Evolutionary conservation across 495 filamentous ascomycete species (phyloP), one percentile per base, ranked within the genome.

Genomic region (Penicillium nucicola): DNA sequence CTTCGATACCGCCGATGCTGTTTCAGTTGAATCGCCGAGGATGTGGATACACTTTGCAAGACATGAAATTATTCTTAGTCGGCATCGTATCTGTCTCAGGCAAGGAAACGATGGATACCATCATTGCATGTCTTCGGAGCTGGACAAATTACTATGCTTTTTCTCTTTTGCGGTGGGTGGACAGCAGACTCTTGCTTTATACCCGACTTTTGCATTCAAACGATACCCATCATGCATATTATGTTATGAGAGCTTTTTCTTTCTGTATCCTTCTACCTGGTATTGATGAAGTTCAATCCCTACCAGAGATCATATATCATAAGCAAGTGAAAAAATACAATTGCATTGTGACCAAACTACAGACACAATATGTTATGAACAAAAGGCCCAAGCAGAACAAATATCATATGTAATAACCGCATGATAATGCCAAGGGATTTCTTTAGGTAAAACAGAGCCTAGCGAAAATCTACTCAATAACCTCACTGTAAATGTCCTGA

Each of bases 401-500:
- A 28, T 5, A 5, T 8, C 25, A 28, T 8, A 5, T 28, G 10
- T 28, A 5, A 8, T 28, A 9, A 28, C 10, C 25, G 25, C 20
- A 2, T 22, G 20, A 22, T n/a, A n/a, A 28, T 28, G 25, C 25
- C 10, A 28, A 28, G 7, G 2, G 5, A 22, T 32, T 28, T 18
- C 31, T 33, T 25, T 41, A 40, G 25, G 35, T 48, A 48, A 48
- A 37, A 10, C 9, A 48, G 28, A 39, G 35, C 35, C 34, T 8
- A 39, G 34, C 9, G 32, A 33, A 45, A 33, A 45, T 48, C 7
- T 40, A 58, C 48, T 66, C 57, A 30, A 57, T 42, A 42, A 56
- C 12, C 22, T 64, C 59, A 31, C 57, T 58, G 39, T 76, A 75
- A 8, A 77, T 57, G 70, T 77, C 70, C 56, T 61, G 61, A 4